Evolutionary conservation across 768 basidiomycete species (phyloP), one percentile per base, ranked within the genome.

Genomic region (Suillus cothurnatus): DNA sequence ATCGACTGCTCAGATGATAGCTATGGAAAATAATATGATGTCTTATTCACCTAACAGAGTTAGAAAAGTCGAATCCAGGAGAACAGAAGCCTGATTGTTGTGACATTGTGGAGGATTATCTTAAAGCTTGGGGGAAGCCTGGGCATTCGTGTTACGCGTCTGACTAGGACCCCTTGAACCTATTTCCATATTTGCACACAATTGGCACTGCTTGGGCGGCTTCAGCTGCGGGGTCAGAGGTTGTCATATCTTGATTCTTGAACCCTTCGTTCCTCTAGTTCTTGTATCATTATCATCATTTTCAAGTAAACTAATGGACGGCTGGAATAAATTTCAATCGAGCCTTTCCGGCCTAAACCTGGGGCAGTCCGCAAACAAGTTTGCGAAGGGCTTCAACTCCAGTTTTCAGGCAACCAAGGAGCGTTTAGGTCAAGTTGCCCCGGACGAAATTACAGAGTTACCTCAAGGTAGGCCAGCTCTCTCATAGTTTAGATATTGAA

Each of bases 381-480:
- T 95, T 67, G 82, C 88, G 62, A 94, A 93, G 79, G 89, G 90
- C 68, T 87, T 95, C 80, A 89, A 82, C 71, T 90, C 89, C 28
- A 89, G 88, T 70, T 88, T 95, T 3, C 94, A 95, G 78, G 93
- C 93, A 3, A 94, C 94, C 28, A 86, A 79, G 73, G 97, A 99
- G 78, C 85, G 91, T 58, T 82, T 98, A 4, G 97, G 97, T 26
- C 92, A 95, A n/a, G 86, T 97, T 64, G 85, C 93, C 4, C 85
- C 91, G 6, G 94, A 94, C 68, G 97, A 97, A 70, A 95, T 98
- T 73, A 99, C 97, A 9, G 97, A 98, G 79, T 84, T 94, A 60
- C 92, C 93, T 31, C 90, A 93, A 79, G 94, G 93, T 91, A 32
- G n/a, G 78, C 74, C 26, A 41, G 17, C 57, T 39, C 9, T 26